Evolutionary conservation across 176 grass and related monocot genomes (phyloP), one percentile per base, ranked within the genome.

Genomic region (Juncus effusus): DNA sequence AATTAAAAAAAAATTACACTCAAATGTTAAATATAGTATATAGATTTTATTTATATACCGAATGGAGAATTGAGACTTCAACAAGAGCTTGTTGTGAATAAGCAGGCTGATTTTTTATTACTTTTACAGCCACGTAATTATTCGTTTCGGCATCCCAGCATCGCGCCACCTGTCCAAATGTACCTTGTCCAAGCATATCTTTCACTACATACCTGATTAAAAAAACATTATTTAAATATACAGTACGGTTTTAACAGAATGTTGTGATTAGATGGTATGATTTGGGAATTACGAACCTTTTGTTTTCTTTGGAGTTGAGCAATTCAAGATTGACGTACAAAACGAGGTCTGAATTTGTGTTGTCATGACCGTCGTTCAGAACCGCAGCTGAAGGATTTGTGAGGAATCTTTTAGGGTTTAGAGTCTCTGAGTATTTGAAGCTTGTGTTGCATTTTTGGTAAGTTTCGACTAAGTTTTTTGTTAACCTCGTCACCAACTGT

Each of bases 51-150:
- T 77, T 67, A 49, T 52, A 53, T 93, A 97, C 94, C 94, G 88
- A 75, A 73, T 84, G 68, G 76, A 99, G 75, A 54, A 99, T 59
- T 44, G 89, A 86, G 69, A 99, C 85, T 70, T 99, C 95, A 82
- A 87, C 82, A 51, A 89, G 62, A 36, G 89, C 85, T 67, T 99
- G 95, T 70, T 80, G 89, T 80, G 86, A 93, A 81, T 90, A 99
- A 65, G 95, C 95, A 69, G 95, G 89, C 63, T 94, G 88, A 11
- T 99, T 99, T 82, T 99, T 99, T 75, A 99, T 99, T 70, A 99
- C 85, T 58, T 99, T 99, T 16, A 99, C 89, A 45, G 95, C 95
- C 82, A 93, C 72, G 78, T 85, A 90, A 68, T 4, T 78, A 73
- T 79, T 85, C 63, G 85, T 82, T 72, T 94, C 81, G 55, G 76